Evolutionary conservation across 2,329 filamentous ascomycete species (phyloP), one percentile per base, ranked within the genome.

Genomic region (Curvularia sp.): DNA sequence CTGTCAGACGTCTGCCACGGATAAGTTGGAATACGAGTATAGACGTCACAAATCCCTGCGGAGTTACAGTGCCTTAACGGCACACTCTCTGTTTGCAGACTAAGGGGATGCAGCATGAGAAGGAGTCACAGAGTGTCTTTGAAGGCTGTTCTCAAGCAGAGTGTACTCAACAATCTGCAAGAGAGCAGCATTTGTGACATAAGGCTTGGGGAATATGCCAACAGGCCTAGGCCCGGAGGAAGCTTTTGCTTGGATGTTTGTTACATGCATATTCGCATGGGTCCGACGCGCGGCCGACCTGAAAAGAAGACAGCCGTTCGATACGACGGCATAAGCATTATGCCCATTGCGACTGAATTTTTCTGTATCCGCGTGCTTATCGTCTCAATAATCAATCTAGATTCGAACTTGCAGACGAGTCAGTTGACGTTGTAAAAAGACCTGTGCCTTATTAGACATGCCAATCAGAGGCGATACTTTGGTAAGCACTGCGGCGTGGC

Each of bases 401-500:
- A 55, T 34, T 47, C 28, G 15, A 30, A 27, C 23, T 48, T 49
- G 28, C 19, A 41, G 43, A 55, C 53, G 47, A 58, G 53, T 59
- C 55, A 61, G 39, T 53, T 48, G 43, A 53, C 41, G 39, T 36
- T 36, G 19, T 28, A 48, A 38, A 53, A 50, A 56, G 57, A 60
- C 53, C 49, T 64, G 55, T 60, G 39, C 53, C 42, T 56, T 62
- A 52, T 30, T 45, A 45, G 54, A 48, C 8, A 50, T 60, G 52
- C 62, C 61, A 61, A 64, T 60, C 55, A 61, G 38, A 57, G 43
- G 50, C 60, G 55, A 21, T 46, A 28, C 41, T 52, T 28, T 42
- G 47, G 50, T 42, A 47, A 52, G 57, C 59, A 59, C 57, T 59
- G 56, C 53, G 59, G 54, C 48, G 42, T 64, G 64, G 61, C 61